Base-by-base conservation (phyloP, 495 filamentous ascomycete species). In the Penicillium atrosanguineum region DNA sequence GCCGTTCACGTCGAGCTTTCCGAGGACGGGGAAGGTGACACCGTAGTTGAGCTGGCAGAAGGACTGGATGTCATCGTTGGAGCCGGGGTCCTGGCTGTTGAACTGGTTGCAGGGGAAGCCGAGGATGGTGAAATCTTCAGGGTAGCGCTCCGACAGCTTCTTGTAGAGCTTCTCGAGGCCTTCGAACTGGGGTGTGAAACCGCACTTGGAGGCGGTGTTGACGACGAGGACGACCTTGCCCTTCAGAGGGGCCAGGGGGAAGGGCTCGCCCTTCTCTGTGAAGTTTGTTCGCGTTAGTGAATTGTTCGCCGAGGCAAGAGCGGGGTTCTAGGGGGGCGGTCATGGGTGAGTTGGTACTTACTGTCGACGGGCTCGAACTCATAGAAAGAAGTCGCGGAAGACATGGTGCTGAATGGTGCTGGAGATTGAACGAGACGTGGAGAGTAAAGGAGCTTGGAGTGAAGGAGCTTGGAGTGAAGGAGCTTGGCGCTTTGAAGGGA, bases 51-150 rank as follows among this genome's bases (percentile, higher is more conserved):
- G 28, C 73, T 89, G 85, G 80, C 94, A 96, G 79, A 98, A 97
- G 52, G 74, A 72, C 72, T 95, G 88, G 72, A 97, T 96, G 34
- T 95, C 86, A 58, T 94, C 92, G 71, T 94, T 85, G 76, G 78
- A 76, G 55, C 89, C 91, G 15, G 91, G 92, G 59, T 97, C 95
- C 68, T 97, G 95, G 56, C 69, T 68, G 65, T 85, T 87, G 77
- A 99, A 99, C 73, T 99, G 94, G 79, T 97, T 97, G 84, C 93
- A 97, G 50, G 94, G 94, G 78, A 99, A 97, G 60, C 93, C 94
- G 61, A 99, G 79, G 70, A 99, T 83, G 57, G 79, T 73, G 74
- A 98, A 93, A 59, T 89, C 79, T 42, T 90, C 81, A 31, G 83
- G 80, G 75, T 93, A 77, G 52, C 79, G 72, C 43, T 78, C 77